These are phyloP conservation scores for Ceratobasidium sp. DNA, from an alignment of 1,284 basidiomycete genomes.

Conservation along the genomic window DNA sequence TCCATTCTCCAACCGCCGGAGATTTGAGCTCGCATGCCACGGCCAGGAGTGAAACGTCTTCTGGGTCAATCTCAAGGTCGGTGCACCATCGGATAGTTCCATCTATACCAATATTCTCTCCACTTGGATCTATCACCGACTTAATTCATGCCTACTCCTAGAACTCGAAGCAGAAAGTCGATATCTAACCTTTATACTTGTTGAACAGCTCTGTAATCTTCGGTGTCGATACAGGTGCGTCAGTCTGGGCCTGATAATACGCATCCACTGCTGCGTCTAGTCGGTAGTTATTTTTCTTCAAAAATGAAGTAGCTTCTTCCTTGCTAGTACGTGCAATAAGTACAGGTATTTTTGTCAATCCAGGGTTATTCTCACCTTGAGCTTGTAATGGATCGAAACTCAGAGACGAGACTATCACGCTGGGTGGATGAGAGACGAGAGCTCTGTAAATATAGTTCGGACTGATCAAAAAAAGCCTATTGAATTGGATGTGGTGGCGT, in stretches of 20 bases:
- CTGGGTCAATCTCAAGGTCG: slow-evolving; percentile 76
- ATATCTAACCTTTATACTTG: slow-evolving; percentile 76
- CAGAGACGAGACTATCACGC: slow-evolving; percentile 45
- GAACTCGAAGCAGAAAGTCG: too few species aligned
- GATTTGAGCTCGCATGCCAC: slow-evolving; percentile 83
- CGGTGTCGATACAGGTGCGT: slow-evolving; percentile 61
- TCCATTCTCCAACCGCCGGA: slow-evolving; percentile 81
- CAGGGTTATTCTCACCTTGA: slow-evolving; percentile 68
- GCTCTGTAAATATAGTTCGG: not conserved
- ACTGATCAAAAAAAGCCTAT: not conserved
- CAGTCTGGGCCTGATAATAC: slow-evolving; percentile 67
- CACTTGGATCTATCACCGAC: slow-evolving; percentile 67
- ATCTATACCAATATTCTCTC: slow-evolving; percentile 74
- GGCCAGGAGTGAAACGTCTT: slow-evolving; percentile 81
- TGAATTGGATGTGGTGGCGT: not conserved
- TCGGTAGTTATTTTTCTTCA: slow-evolving; percentile 75
- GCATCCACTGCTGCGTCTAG: slow-evolving; percentile 82
- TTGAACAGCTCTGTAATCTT: slow-evolving; percentile 77
- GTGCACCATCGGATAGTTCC: slow-evolving; percentile 81
- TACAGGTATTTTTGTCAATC: slow-evolving; percentile 5
- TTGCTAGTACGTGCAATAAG: slow-evolving; percentile 40
- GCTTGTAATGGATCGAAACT: slow-evolving; percentile 76
- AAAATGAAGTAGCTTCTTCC: slow-evolving; percentile 76
- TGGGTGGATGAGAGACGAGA: slow-evolving; percentile 22
- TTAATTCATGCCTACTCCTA: too few species aligned